Evolutionary conservation across 371 early-diverging fungal species (phyloP), one percentile per base, ranked within the genome.

Genomic region (Gilbertella persicaria): DNA sequence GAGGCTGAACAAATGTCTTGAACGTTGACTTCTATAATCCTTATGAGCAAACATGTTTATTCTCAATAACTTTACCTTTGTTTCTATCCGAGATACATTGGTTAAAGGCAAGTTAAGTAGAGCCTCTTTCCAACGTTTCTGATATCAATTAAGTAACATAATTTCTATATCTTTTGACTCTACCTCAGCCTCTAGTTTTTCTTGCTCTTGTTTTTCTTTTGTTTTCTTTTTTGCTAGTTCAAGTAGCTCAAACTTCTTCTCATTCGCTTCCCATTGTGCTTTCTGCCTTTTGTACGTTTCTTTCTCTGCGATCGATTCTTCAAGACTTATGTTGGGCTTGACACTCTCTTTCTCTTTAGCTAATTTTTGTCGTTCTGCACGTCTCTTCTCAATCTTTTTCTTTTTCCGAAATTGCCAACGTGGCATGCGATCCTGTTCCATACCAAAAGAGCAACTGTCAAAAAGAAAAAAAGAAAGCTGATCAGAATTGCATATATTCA

Each of bases 81-180:
- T 38, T 46, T 28, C 6, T 50, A 24, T 2, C 33, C n/a, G n/a
- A n/a, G n/a, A n/a, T n/a, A n/a, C n/a, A n/a, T n/a, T n/a, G n/a
- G n/a, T n/a, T n/a, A n/a, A 28, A 10, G 64, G 64, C 24, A 58
- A 36, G 35, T 40, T 49, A 36, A 63, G 45, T 29, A 58, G 23
- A 5, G 58, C 53, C 40, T 58, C 55, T 37, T 50, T 42, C 64
- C 58, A 58, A 46, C 48, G 50, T 58, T 63, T 57, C 64, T 58
- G 25, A 17, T 14, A 16, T 33, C 21, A 46, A 47, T 7, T 17
- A 35, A 20, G 20, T 24, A 24, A 47, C 12, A 41, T 9, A 25
- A 14, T 16, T 0, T 30, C 20, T 37, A 13, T 21, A 29, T 17
- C 7, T 12, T 14, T 23, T 2, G 6, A 8, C 16, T 21, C 13